These are phyloP conservation scores for Fragilariopsis cylindrus DNA, from an alignment of 108 stramenopile genomes.

Conservation along the genomic window DNA sequence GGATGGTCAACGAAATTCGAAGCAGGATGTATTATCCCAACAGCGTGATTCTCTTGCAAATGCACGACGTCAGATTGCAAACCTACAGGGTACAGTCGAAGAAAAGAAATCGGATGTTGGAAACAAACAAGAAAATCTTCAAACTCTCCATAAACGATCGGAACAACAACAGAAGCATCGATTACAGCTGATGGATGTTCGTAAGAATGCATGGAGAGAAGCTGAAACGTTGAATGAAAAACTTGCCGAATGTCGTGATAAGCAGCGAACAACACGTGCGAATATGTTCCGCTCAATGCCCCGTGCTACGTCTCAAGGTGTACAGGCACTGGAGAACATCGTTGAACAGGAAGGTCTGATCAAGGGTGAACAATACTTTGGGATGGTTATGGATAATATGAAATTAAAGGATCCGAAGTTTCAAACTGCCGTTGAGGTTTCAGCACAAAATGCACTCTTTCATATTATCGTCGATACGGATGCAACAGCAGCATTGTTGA, in stretches of 20 bases:
- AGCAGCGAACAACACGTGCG: slow-evolving; percentile 48
- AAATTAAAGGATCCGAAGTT: slow-evolving; percentile 77
- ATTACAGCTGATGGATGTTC: slow-evolving; percentile 70
- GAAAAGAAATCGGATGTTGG: slow-evolving; percentile 51
- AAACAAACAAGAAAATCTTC: slow-evolving; percentile 46
- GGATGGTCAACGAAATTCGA: slow-evolving; percentile 55
- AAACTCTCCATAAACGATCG: slow-evolving; percentile 54
- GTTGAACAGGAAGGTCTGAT: slow-evolving; percentile 73
- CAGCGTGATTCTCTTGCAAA: slow-evolving; percentile 66
- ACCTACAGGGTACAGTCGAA: slow-evolving; percentile 39
- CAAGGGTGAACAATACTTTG: slow-evolving; percentile 81
- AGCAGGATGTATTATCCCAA: slow-evolving; percentile 47
- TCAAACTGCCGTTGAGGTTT: slow-evolving; percentile 91
- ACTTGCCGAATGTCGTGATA: slow-evolving; percentile 68
- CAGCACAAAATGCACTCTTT: slow-evolving; percentile 94
- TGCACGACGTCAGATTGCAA: slow-evolving; percentile 45
- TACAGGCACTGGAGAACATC: slow-evolving; percentile 75
- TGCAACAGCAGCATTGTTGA: slow-evolving; percentile 91
- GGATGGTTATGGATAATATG: slow-evolving; percentile 93
- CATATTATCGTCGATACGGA: slow-evolving; percentile 98
- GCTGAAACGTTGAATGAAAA: slow-evolving; percentile 64
- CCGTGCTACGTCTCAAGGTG: slow-evolving; percentile 79
- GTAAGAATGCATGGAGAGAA: slow-evolving; percentile 75
- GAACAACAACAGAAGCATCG: slow-evolving; percentile 65
- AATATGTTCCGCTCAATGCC: slow-evolving; percentile 87